These are phyloP conservation scores for Cercospora brassicicola DNA, from an alignment of 2,329 filamentous ascomycete genomes.

Conservation along the genomic window DNA sequence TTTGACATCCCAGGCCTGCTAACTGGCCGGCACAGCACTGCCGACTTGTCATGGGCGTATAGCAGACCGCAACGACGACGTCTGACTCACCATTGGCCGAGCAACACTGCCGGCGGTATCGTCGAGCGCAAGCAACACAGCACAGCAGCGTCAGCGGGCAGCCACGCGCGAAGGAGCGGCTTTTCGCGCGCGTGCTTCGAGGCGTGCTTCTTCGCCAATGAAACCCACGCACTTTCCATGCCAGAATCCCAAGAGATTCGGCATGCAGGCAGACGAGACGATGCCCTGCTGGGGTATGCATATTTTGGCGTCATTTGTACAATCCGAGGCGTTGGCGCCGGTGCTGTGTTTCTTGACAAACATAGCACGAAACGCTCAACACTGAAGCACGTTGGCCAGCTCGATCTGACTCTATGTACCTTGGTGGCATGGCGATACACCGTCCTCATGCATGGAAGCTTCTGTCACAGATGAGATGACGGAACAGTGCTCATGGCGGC, in stretches of 20 bases:
- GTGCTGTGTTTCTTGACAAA: not conserved
- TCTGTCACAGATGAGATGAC: not conserved
- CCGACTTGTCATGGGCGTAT: not conserved
- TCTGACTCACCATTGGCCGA: slow-evolving; percentile 6
- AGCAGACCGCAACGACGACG: slow-evolving; percentile 5
- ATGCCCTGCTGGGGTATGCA: slow-evolving; percentile 4
- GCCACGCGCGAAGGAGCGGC: not conserved
- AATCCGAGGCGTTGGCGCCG: not conserved
- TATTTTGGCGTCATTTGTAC: not conserved
- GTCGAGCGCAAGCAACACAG: not conserved
- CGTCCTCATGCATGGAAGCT: slow-evolving; percentile 16
- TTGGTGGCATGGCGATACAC: not conserved
- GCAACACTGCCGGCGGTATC: not conserved
- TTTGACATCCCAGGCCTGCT: not conserved
- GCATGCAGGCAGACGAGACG: slow-evolving; percentile 15
- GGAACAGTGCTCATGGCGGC: not conserved
- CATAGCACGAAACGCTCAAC: not conserved
- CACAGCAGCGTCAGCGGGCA: not conserved
- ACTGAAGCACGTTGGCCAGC: slow-evolving; percentile 1
- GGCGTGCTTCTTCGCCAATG: slow-evolving; percentile 6
- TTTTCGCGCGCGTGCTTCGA: not conserved
- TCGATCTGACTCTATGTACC: not conserved
- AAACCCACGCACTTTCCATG: not conserved
- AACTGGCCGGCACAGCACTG: slow-evolving; percentile 1
- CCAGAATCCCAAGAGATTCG: slow-evolving; percentile 5